Percentiles rank a stretch among this genome's conserved stretches.
Conservation (phyloP, 148 eudicot genomes). For the Pharnaceum exiguum region DNA sequence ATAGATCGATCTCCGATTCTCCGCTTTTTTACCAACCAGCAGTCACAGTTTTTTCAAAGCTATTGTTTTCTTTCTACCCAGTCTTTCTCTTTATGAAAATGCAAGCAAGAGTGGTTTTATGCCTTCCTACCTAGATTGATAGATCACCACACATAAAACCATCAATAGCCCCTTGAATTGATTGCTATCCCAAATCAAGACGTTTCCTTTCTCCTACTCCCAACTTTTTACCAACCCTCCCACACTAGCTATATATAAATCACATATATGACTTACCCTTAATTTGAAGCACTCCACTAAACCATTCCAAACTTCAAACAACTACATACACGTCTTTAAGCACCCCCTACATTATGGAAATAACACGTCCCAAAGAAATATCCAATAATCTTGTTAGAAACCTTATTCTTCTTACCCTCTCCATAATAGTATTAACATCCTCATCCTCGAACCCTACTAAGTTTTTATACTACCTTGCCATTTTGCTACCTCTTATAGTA, state of each 20-base stretch:
- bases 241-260: background rate
- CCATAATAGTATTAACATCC: slow-evolving; percentile 6
- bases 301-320: background rate
- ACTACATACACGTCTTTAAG: too few species aligned
- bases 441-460: slow-evolving; percentile 9
- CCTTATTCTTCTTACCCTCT: slow-evolving; percentile 13
- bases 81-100: too few species aligned
- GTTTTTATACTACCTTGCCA: slow-evolving; percentile 5
- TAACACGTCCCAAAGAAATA: slow-evolving; percentile 12
- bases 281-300: background rate
- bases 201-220: background rate
- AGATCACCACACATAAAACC: slow-evolving; percentile 4
- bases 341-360: too few species aligned
- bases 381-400: slow-evolving; percentile 15
- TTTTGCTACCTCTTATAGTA: slow-evolving; percentile 6
- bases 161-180: slow-evolving; percentile 24
- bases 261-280: background rate
- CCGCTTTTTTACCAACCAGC: too few species aligned
- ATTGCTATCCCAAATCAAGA: background rate
- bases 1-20: too few species aligned
- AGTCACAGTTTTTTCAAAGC: too few species aligned
- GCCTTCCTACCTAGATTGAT: slow-evolving; percentile 12
- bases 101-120: too few species aligned
- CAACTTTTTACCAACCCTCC: slow-evolving; percentile 11
- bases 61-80: too few species aligned